Conservation (phyloP, 331 rosid species). For the Pyrus hybrid region DNA sequence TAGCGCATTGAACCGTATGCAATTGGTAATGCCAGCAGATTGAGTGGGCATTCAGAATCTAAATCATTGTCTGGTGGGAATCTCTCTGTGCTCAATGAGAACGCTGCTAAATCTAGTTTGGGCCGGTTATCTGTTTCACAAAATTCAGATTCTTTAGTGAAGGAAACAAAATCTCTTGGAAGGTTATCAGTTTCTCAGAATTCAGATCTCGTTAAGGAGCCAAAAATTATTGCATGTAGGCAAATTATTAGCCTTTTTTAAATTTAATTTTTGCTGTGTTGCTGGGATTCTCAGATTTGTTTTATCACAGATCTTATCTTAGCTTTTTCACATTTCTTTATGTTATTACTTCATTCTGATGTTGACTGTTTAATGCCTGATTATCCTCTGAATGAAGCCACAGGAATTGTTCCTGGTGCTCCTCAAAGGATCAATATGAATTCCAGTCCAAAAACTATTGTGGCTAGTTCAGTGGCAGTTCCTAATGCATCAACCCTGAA, state of each 20-base stretch:
- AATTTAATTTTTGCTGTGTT: neutral
- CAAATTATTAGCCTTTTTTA: constrained; percentile 7
- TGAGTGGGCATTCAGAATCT: constrained; percentile 76
- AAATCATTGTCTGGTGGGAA: constrained; percentile 58
- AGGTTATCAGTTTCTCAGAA: constrained; percentile 87
- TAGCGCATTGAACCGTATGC: constrained; percentile 93
- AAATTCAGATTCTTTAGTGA: constrained; percentile 60
- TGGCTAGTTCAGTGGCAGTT: constrained; percentile 53
- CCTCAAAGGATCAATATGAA: constrained; percentile 71
- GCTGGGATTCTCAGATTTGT: neutral
- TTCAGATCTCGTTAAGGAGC: constrained; percentile 75
- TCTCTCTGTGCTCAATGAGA: constrained; percentile 54
- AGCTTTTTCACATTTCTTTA: neutral
- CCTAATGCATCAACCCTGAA: constrained; percentile 49
- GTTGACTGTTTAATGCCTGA: constrained; percentile 22
- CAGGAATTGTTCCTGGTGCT: constrained; percentile 83
- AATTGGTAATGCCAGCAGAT: constrained; percentile 45
- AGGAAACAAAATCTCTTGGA: constrained; percentile 85
- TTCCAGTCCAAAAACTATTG: constrained; percentile 52
- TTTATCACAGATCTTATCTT: neutral
- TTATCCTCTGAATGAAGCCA: constrained; percentile 55
- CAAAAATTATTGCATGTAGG: constrained; percentile 71
- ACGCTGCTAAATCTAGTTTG: constrained; percentile 46
- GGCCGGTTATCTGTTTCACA: constrained; percentile 58
- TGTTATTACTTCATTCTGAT: constrained; percentile 2